Percentiles rank a stretch among this genome's conserved stretches.
phyloP scores from a whole-genome alignment of 208 protist species.

The Crithidia expoeki region DNA sequence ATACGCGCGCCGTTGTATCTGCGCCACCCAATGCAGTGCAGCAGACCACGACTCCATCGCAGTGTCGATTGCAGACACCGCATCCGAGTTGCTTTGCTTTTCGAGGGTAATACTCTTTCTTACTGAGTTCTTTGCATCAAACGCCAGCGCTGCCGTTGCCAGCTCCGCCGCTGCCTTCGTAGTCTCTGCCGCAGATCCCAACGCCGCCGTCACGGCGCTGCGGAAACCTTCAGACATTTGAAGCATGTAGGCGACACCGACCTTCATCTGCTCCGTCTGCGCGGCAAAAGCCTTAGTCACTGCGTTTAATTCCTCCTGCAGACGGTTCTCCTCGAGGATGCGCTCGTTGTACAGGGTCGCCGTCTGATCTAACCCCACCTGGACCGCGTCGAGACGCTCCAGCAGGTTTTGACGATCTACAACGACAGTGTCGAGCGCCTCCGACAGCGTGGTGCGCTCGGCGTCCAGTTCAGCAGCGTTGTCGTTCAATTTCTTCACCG shows the following conservation, averaged over 20 bases:
- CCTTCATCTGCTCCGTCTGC: constrained; percentile 11
- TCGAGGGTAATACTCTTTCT: background rate
- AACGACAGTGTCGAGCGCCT: constrained; percentile 1
- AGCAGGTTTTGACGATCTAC: constrained; percentile 3
- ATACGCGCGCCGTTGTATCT: constrained; percentile 9
- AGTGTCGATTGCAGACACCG: background rate
- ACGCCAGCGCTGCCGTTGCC: too few species aligned
- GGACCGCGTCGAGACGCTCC: constrained; percentile 9
- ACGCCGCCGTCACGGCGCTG: background rate
- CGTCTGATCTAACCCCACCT: constrained; percentile 21
- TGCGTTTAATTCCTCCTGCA: constrained; percentile 4
- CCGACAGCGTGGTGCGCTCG: background rate
- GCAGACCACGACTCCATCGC: background rate
- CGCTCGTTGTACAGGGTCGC: constrained; percentile 14
- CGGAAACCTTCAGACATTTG: constrained; percentile 15
- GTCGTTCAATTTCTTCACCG: constrained; percentile 19
- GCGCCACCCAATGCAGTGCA: constrained; percentile 13
- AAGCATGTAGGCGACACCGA: constrained; percentile 7
- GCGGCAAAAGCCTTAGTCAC: constrained; percentile 2
- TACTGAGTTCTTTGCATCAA: background rate
- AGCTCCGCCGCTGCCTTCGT: background rate
- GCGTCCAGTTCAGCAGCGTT: constrained; percentile 8
- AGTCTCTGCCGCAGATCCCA: background rate
- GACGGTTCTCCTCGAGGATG: constrained; percentile 12
- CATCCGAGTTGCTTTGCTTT: too few species aligned